phyloP scores from a whole-genome alignment of 1,139 yeast genomes.

The Yamadazyma oceani region DNA sequence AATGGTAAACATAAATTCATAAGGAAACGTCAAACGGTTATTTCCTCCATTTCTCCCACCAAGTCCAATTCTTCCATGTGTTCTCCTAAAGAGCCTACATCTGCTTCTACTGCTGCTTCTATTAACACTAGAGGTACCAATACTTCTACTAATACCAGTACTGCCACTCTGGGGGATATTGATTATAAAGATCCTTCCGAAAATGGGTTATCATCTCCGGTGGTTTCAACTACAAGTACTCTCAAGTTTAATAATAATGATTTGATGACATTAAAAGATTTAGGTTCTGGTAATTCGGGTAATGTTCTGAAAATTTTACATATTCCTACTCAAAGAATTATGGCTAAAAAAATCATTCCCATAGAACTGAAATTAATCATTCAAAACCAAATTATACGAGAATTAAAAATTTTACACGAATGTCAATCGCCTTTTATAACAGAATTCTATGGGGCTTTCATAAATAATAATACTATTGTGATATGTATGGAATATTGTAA shows the following conservation, averaged over 20 bases:
- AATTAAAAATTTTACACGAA: conserved; percentile 85
- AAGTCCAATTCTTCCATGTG: conserved; percentile 27
- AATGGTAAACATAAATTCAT: conserved; percentile 10
- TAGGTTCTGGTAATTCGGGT: conserved; percentile 95
- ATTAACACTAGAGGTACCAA: conserved; percentile 1
- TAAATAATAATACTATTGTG: conserved; percentile 64
- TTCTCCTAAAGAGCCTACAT: conserved; percentile 10
- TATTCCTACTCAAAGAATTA: conserved; percentile 79
- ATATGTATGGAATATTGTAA: conserved; percentile 97
- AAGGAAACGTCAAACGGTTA: conserved; percentile 42
- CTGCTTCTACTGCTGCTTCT: background rate
- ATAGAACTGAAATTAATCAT: conserved; percentile 80
- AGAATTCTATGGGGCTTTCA: conserved; percentile 86
- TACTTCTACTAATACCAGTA: conserved; percentile 2
- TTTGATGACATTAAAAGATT: conserved; percentile 66
- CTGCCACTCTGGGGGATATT: conserved; percentile 9
- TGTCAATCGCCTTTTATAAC: conserved; percentile 83
- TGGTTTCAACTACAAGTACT: conserved; percentile 39
- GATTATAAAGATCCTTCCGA: conserved; percentile 9
- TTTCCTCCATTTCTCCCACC: conserved; percentile 47
- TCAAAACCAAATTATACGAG: conserved; percentile 85
- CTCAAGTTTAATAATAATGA: conserved; percentile 62
- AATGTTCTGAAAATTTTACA: conserved; percentile 87
- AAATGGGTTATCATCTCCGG: conserved; percentile 23
- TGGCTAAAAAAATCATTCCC: conserved; percentile 90